These are phyloP conservation scores for Cyberlindnera nakhonratchasimensis DNA, from an alignment of 805 yeast genomes.

Conservation along the genomic window DNA sequence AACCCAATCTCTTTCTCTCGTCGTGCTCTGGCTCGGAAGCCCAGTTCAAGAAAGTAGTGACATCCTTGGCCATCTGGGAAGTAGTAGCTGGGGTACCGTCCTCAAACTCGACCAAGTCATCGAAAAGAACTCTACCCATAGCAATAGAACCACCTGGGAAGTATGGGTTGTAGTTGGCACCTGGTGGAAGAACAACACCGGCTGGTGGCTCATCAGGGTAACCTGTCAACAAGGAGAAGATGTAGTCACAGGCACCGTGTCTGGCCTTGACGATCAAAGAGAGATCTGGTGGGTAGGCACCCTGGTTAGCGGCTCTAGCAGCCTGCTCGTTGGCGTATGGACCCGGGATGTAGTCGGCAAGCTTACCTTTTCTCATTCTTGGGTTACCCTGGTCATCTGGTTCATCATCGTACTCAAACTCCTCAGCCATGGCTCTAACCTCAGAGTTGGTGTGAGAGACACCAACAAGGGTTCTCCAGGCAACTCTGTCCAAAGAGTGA, in stretches of 20 bases:
- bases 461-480: constrained; percentile 98
- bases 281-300: constrained; percentile 97
- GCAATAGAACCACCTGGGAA: constrained; percentile 99
- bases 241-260: constrained; percentile 96
- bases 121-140: constrained; percentile 97
- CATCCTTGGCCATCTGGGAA: constrained; percentile 99
- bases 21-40: constrained; percentile 98
- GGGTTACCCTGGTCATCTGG: constrained; percentile 98
- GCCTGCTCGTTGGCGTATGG: constrained; percentile 99
- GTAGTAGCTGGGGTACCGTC: constrained; percentile 99
- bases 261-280: constrained; percentile 97
- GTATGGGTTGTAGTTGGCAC: constrained; percentile 97
- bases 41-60: constrained; percentile 94
- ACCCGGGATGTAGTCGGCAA: constrained; percentile 90
- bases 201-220: constrained; percentile 99
- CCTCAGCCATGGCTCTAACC: constrained; percentile 91
- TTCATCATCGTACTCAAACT: constrained; percentile 96
- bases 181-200: constrained; percentile 89
- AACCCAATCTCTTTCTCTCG: constrained; percentile 94
- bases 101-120: constrained; percentile 96
- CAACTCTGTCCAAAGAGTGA: constrained; percentile 93
- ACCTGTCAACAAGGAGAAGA: constrained; percentile 92
- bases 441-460: constrained; percentile 90
- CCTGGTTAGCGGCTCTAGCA: constrained; percentile 99
- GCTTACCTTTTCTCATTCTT: constrained; percentile 96